Evolutionary conservation across 2,329 filamentous ascomycete species (phyloP).

Genomic region (Penicillium verrucosum): DNA sequence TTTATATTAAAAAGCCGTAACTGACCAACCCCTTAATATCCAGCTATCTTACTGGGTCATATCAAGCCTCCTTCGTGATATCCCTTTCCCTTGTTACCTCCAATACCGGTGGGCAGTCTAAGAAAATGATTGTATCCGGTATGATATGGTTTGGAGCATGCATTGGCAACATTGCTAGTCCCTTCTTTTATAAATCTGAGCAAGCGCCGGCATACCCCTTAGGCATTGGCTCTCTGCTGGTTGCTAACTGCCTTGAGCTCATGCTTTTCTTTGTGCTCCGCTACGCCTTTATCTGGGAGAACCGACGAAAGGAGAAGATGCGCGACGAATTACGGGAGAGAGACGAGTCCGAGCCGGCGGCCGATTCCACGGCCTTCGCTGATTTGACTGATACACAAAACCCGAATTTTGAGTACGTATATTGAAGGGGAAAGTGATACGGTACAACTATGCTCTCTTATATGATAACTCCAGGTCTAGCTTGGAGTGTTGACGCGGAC

Average conservation of each 20-base stretch:
- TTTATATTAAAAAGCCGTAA: slow-evolving; percentile 32
- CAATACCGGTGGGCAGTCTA: slow-evolving; percentile 29
- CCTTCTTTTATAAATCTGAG: slow-evolving; percentile 7
- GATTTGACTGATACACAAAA: neutral
- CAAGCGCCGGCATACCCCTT: slow-evolving; percentile 21
- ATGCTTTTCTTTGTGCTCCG: neutral
- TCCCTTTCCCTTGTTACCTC: slow-evolving; percentile 30
- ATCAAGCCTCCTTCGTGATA: slow-evolving; percentile 34
- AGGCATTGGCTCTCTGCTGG: neutral
- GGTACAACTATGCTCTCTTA: no score
- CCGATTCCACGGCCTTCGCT: neutral
- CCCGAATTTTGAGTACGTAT: neutral
- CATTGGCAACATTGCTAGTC: slow-evolving; percentile 26
- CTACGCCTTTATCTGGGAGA: neutral
- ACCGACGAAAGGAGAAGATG: neutral
- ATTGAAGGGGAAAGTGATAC: neutral
- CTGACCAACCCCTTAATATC: neutral
- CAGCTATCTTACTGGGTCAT: slow-evolving; percentile 12
- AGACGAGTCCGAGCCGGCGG: neutral
- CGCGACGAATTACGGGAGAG: slow-evolving; percentile 8
- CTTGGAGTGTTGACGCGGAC: no score
- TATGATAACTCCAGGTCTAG: no score
- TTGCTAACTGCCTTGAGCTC: neutral
- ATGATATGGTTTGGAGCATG: slow-evolving; percentile 27
- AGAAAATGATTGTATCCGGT: slow-evolving; percentile 28